Evolutionary conservation across 768 basidiomycete genomes (phyloP), one percentile per base, ranked within the genome.

Genomic region (Auricularia auricula-judae): DNA sequence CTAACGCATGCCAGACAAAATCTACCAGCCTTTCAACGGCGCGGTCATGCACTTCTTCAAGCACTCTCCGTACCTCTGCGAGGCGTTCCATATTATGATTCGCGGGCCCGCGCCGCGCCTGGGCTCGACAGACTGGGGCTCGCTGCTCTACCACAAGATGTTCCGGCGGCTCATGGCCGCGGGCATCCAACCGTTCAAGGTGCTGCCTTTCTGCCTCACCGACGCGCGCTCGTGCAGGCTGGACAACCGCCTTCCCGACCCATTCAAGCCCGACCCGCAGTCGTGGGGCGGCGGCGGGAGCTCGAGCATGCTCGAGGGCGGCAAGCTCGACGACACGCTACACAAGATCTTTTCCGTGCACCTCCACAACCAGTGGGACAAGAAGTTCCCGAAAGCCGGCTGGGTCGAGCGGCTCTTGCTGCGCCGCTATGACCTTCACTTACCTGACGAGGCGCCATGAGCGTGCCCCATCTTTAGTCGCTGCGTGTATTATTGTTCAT

Each of bases 351-450:
- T 96, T 76, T 83, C 86, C 0, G 82, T 98, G 42, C 96, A 98
- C 76, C 72, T 98, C 70, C 96, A 98, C 74, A 97, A 98, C 74
- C 93, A 93, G 74, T 98, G 96, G 95, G 83, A 88, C 62, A 97
- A 93, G 78, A 75, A 76, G 61, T 98, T 89, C 72, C 94, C 96
- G 0, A 71, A 73, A 18, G 83, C 78, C 2, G 96, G 96, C 0
- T 98, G 95, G 95, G 86, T 99, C 4, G 85, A 91, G 64, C 78
- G 89, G 70, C 70, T 97, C 68, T 74, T 98, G 67, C 73, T 95
- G 72, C 77, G 75, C 67, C 77, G 79, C 71, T 89, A 89, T 67
- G 85, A 89, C 14, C 68, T 64, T 18, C 63, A 59, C 34, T 34
- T 59, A 7, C 56, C 47, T 18, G 16, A 51, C 18, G 11, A 8